Base-by-base conservation (phyloP, 176 grass and related monocot genomes). In the Puccinellia tenuiflora region DNA sequence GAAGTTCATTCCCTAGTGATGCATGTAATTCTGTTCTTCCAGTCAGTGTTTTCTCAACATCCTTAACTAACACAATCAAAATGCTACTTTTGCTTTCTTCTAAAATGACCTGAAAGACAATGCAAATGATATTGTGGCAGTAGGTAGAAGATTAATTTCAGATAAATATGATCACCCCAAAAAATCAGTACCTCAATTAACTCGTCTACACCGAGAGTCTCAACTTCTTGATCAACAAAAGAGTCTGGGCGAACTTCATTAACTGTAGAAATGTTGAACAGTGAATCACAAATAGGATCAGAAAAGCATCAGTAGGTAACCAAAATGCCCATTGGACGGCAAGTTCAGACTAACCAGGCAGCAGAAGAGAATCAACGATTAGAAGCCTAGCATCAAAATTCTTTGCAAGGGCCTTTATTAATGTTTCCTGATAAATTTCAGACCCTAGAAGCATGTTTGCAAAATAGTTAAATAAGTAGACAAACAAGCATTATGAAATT, bases 321-420 rank as follows among this genome's bases (percentile, higher is more conserved):
- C 12, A 54, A 37, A 71, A 28, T 51, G 30, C 6, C 15, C 0
- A 33, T 35, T 60, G 45, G 16, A 74, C 26, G 5, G 4, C 4
- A 51, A 81, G 54, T 71, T 86, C 22, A 54, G 67, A 59, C 80
- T 84, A 79, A 97, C 90, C 86, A 81, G 80, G 86, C 24, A 94
- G 72, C 50, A 83, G 13, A 79, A 92, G 88, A 84, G 90, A 94
- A 89, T 94, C 92, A 37, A 94, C 24, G 31, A 92, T 54, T 53
- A 97, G 94, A 59, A 97, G 62, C 83, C 85, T 94, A 45, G 94
- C 85, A 85, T 46, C 78, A 62, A 89, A 94, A 24, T 94, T 69
- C 83, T 94, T 92, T 20, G 92, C 90, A 60, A 97, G 92, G 21
- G 94, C 94, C 88, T 89, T 97, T 81, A 94, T 48, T 78, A 97